phyloP scores from a whole-genome alignment of 495 filamentous ascomycete genomes.

The Xylaria acuta region DNA sequence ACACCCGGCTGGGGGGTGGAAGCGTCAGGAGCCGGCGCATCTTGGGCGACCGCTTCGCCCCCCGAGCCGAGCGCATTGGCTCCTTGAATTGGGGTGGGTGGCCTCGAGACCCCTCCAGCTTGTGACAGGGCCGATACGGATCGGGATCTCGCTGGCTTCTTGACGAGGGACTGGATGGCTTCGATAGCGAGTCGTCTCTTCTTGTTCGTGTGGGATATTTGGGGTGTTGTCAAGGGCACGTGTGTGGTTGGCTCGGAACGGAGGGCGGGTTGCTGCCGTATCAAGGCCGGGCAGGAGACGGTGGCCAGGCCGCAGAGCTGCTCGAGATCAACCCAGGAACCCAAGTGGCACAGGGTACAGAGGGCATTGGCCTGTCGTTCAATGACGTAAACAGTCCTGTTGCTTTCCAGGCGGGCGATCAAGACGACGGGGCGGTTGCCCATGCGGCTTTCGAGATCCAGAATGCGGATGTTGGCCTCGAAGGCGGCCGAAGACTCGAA shows the following conservation, averaged over 20 bases:
- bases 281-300: constrained; percentile 39
- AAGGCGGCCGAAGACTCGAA: constrained; percentile 62
- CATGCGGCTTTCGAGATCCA: constrained; percentile 64
- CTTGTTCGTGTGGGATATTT: constrained; percentile 52
- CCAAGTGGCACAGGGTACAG: constrained; percentile 76
- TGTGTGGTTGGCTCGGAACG: constrained; percentile 22
- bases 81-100: constrained; percentile 23
- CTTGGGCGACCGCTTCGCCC: constrained; percentile 21
- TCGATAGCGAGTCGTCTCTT: constrained; percentile 60
- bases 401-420: constrained; percentile 66
- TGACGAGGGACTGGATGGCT: constrained; percentile 56
- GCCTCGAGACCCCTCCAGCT: constrained; percentile 23
- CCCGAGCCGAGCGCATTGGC: background rate
- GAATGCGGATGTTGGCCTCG: constrained; percentile 64
- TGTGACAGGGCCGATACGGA: constrained; percentile 39
- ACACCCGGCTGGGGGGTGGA: background rate
- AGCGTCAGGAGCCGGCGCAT: constrained; percentile 16
- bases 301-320: constrained; percentile 51
- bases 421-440: constrained; percentile 63
- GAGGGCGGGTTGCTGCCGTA: constrained; percentile 28
- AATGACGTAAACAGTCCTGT: constrained; percentile 68
- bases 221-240: constrained; percentile 42
- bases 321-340: constrained; percentile 64
- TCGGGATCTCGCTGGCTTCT: constrained; percentile 42
- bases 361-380: constrained; percentile 71